Evolutionary conservation across 192 early-diverging fungal genomes (phyloP).

Genomic region (Podila clonocystis): DNA sequence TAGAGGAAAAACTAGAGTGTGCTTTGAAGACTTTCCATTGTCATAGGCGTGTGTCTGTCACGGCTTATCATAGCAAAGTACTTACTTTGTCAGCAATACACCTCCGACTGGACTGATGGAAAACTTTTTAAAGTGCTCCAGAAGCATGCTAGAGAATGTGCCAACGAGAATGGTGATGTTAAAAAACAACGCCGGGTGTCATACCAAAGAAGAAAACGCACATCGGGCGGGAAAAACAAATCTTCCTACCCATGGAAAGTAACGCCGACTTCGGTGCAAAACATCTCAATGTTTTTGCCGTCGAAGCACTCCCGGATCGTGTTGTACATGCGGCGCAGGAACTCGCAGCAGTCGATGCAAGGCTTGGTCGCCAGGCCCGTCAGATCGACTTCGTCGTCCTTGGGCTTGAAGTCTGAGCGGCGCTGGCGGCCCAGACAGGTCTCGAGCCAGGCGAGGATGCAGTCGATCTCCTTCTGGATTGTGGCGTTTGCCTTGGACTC

Average conservation of each 20-base stretch:
- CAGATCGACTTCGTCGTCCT: slow-evolving; percentile 83
- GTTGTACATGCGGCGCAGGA: slow-evolving; percentile 71
- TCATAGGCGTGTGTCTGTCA: not conserved
- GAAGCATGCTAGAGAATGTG: slow-evolving; percentile 68
- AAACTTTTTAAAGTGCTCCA: slow-evolving; percentile 95
- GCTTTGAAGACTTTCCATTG: not conserved
- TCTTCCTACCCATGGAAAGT: slow-evolving; percentile 70
- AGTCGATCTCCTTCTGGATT: slow-evolving; percentile 76
- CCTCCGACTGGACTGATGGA: slow-evolving; percentile 87
- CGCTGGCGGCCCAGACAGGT: slow-evolving; percentile 81
- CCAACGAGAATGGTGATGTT: not conserved
- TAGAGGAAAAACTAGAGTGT: too few relatives aligned
- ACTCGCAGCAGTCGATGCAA: slow-evolving; percentile 83
- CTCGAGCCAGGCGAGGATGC: slow-evolving; percentile 77
- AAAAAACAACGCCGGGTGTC: too few relatives aligned
- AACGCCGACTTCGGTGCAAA: slow-evolving; percentile 83
- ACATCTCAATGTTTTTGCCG: slow-evolving; percentile 79
- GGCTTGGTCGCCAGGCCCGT: slow-evolving; percentile 81
- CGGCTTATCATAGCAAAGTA: not conserved
- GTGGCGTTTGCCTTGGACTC: slow-evolving; percentile 86
- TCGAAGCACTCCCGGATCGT: slow-evolving; percentile 71
- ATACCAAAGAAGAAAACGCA: too few relatives aligned
- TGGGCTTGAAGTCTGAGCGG: slow-evolving; percentile 90
- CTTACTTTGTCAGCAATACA: slow-evolving; percentile 86
- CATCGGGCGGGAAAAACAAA: too few relatives aligned